These are phyloP conservation scores for Carallia brachiata DNA, from an alignment of 345 rosid genomes.

Conservation along the genomic window DNA sequence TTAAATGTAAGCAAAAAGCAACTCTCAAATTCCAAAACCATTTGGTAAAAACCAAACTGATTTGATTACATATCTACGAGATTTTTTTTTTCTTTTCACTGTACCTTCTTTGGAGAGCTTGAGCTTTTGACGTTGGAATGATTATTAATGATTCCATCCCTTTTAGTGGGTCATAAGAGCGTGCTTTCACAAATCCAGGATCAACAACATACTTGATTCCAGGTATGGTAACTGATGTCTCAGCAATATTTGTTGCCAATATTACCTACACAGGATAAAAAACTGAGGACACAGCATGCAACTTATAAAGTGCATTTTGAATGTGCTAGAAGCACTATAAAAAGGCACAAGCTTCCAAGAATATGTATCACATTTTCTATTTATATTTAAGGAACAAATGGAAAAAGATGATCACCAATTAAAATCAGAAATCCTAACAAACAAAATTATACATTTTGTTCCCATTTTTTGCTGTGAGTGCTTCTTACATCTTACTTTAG, in stretches of 20 bases:
- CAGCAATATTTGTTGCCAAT: slow-evolving; percentile 94
- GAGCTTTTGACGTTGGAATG: slow-evolving; percentile 85
- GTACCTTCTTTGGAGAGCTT: slow-evolving; percentile 89
- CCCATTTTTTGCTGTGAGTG: no score
- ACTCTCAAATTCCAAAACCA: slow-evolving; percentile 6
- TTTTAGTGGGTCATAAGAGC: slow-evolving; percentile 71
- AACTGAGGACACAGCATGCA: slow-evolving; percentile 8
- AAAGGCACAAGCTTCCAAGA: not conserved
- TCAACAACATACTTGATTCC: slow-evolving; percentile 93
- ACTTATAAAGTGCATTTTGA: not conserved
- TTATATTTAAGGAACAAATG: no score
- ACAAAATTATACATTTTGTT: no score
- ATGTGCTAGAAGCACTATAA: not conserved
- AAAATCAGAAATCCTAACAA: no score
- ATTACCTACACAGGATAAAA: slow-evolving; percentile 49
- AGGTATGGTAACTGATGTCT: slow-evolving; percentile 92
- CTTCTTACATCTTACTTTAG: no score
- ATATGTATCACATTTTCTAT: no score
- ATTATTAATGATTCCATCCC: slow-evolving; percentile 82
- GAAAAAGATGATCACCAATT: no score
- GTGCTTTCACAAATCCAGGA: slow-evolving; percentile 89
- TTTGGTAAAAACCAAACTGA: slow-evolving; percentile 4
- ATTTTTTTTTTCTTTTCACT: not conserved
- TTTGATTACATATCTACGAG: not conserved
- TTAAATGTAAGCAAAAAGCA: not conserved